Conservation (phyloP, 2,329 filamentous ascomycete species). For the Apiospora hydei region DNA sequence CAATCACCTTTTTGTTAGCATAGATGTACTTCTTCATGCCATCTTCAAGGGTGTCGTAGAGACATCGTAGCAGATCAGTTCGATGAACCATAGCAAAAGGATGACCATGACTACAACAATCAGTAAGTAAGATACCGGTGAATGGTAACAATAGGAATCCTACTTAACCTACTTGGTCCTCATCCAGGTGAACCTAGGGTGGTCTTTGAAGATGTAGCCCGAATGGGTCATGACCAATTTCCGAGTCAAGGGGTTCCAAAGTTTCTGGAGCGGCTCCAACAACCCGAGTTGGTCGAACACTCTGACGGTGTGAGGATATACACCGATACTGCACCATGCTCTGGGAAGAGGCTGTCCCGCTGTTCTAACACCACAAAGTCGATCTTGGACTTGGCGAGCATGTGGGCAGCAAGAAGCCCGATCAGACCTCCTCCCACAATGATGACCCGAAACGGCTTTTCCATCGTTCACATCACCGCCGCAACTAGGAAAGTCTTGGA, state of each 20-base stretch:
- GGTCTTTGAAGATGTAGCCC: slow-evolving; percentile 13
- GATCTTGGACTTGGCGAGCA: slow-evolving; percentile 36
- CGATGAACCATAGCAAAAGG: slow-evolving; percentile 17
- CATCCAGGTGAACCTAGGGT: slow-evolving; percentile 23
- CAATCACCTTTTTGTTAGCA: not conserved
- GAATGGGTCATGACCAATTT: slow-evolving; percentile 10
- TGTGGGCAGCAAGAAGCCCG: slow-evolving; percentile 37
- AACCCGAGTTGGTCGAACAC: slow-evolving; percentile 22
- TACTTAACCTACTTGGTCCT: slow-evolving; percentile 7
- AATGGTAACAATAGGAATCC: not conserved
- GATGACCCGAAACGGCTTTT: slow-evolving; percentile 34
- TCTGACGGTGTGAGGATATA: slow-evolving; percentile 18
- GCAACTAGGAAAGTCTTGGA: not conserved
- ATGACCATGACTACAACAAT: not conserved
- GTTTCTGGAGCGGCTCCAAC: not conserved
- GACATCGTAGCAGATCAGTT: not conserved
- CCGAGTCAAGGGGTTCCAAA: not conserved
- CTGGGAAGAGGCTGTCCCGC: not conserved
- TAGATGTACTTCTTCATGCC: not conserved
- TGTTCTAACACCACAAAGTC: slow-evolving; percentile 39
- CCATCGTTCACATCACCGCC: not conserved
- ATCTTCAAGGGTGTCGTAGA: not conserved
- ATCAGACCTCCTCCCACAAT: slow-evolving; percentile 40
- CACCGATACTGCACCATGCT: slow-evolving; percentile 13
- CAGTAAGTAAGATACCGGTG: not conserved